phyloP scores from a whole-genome alignment of 2,329 filamentous ascomycete species.

The Apiospora marii region DNA sequence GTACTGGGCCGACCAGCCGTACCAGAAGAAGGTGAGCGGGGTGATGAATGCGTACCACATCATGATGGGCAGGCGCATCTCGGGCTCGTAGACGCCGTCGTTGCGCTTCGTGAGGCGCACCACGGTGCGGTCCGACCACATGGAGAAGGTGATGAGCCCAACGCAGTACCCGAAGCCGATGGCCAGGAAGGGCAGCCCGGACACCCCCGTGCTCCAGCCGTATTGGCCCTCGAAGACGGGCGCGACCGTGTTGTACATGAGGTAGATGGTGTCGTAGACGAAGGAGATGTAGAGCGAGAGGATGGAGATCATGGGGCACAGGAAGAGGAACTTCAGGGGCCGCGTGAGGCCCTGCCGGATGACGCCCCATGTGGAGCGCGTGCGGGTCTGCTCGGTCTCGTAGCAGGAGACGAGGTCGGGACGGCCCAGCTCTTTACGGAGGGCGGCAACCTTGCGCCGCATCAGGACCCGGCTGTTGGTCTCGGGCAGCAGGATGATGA shows the following conservation, averaged over 20 bases:
- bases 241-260: slow-evolving; percentile 63
- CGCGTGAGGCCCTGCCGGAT: slow-evolving; percentile 55
- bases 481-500: slow-evolving; percentile 53
- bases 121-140: slow-evolving; percentile 54
- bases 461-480: slow-evolving; percentile 61
- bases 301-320: slow-evolving; percentile 55
- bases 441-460: slow-evolving; percentile 52
- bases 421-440: slow-evolving; percentile 55
- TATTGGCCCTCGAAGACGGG: slow-evolving; percentile 57
- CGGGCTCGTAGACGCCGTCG: slow-evolving; percentile 39
- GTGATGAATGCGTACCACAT: slow-evolving; percentile 36
- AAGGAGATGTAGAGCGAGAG: slow-evolving; percentile 60
- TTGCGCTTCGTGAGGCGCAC: slow-evolving; percentile 55
- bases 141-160: slow-evolving; percentile 51
- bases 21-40: slow-evolving; percentile 44
- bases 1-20: slow-evolving; percentile 40
- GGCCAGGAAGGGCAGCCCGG: slow-evolving; percentile 58
- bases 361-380: slow-evolving; percentile 39
- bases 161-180: slow-evolving; percentile 52
- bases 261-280: slow-evolving; percentile 59
- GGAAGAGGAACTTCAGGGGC: slow-evolving; percentile 59
- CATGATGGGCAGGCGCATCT: slow-evolving; percentile 41
- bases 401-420: slow-evolving; percentile 57
- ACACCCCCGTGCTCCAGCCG: slow-evolving; percentile 53
- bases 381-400: slow-evolving; percentile 37